Evolutionary conservation across 176 grass and related monocot genomes (phyloP), one percentile per base, ranked within the genome.

Genomic region (Zoysia japonica): DNA sequence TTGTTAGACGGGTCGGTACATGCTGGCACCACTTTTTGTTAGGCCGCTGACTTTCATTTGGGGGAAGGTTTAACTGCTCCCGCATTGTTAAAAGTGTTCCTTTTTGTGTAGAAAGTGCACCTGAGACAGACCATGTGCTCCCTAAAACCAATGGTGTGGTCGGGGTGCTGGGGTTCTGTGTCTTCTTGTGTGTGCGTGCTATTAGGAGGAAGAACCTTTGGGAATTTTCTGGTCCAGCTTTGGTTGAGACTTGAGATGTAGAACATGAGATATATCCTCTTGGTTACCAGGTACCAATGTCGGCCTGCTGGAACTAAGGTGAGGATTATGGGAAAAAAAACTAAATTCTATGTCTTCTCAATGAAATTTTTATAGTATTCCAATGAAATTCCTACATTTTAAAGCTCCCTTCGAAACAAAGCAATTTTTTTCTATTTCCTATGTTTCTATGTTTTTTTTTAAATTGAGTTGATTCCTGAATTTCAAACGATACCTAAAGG

Each of bases 21-120:
- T 47, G 16, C 47, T 41, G 64, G 53, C 47, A 69, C 15, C 16
- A 28, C 44, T 7, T 76, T 49, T 12, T 67, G 9, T 76, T 28
- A 61, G 61, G 37, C 57, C 4, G 8, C 40, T 67, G 1, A 35
- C 71, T 67, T 67, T 72, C 4, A 43, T 63, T 45, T 45, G 20
- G 56, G 11, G 35, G 12, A 76, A 60, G 9, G 47, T 42, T 35
- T 84, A 84, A 71, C 55, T 78, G 66, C 54, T 78, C 65, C 82
- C 38, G n/a, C 61, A 42, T 60, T 61, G 16, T 4, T 76, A 64
- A 28, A 28, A 39, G 49, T 19, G 14, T 41, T 10, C 7, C 42
- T 28, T 39, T 35, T 11, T 51, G 35, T 7, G 35, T 7, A 44
- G 65, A 36, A 38, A 45, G 52, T 9, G 54, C 16, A 7, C 8